Evolutionary conservation across 1,139 yeast species (phyloP).

Genomic region (Debaryomyces sp.): DNA sequence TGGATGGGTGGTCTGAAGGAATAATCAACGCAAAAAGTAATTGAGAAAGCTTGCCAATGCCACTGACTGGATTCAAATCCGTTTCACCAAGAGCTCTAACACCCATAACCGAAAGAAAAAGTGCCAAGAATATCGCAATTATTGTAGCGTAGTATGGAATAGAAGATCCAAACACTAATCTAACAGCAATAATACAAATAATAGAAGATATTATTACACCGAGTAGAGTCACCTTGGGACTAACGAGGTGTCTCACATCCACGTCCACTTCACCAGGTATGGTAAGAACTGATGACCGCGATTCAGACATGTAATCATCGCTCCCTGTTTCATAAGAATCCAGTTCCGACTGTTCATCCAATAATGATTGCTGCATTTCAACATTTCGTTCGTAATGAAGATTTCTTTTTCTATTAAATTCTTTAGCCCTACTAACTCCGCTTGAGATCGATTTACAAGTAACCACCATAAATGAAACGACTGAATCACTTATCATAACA

Average conservation of each 20-base stretch:
- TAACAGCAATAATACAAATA: slow-evolving; percentile 65
- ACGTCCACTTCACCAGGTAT: slow-evolving; percentile 13
- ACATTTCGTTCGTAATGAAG: slow-evolving; percentile 6
- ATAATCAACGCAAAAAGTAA: slow-evolving; percentile 79
- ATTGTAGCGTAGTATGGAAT: slow-evolving; percentile 74
- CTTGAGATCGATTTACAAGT: slow-evolving; percentile 45
- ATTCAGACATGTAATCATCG: background rate
- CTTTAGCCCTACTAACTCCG: slow-evolving; percentile 1
- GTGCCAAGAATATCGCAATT: slow-evolving; percentile 71
- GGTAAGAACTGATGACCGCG: background rate
- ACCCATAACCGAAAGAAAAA: slow-evolving; percentile 79
- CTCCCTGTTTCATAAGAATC: background rate
- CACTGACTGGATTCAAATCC: slow-evolving; percentile 94
- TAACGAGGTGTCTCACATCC: slow-evolving; percentile 49
- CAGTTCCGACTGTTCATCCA: slow-evolving; percentile 17
- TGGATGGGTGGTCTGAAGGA: slow-evolving; percentile 78
- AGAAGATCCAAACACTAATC: slow-evolving; percentile 65
- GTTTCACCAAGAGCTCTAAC: slow-evolving; percentile 96
- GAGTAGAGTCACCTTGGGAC: slow-evolving; percentile 48
- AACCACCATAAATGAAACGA: slow-evolving; percentile 76
- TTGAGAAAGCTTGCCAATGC: slow-evolving; percentile 93
- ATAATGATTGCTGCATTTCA: slow-evolving; percentile 14
- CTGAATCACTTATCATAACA: slow-evolving; percentile 91
- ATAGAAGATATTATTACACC: slow-evolving; percentile 71
- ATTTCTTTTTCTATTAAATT: slow-evolving; percentile 4